Percentiles rank a stretch among this genome's conserved stretches.
These are phyloP conservation scores for Aspergillus japonicus DNA, from an alignment of 2,329 filamentous ascomycete genomes.

Conservation along the genomic window DNA sequence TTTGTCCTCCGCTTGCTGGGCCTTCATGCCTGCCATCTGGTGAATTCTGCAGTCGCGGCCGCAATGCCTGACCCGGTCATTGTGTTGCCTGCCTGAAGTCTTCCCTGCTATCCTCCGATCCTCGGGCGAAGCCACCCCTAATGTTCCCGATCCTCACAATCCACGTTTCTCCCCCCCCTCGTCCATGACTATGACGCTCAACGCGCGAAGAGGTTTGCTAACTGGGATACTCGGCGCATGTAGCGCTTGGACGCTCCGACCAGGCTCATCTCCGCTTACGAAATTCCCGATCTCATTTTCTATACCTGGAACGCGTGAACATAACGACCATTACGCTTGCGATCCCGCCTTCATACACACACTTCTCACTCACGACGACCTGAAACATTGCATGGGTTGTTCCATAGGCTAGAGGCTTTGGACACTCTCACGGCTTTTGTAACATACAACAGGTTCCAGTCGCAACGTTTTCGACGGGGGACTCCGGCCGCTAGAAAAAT, in stretches of 20 bases:
- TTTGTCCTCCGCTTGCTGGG: not conserved
- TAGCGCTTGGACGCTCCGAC: constrained; percentile 31
- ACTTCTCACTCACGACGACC: not conserved
- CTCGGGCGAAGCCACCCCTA: constrained; percentile 7
- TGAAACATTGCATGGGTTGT: constrained; percentile 11
- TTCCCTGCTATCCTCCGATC: not conserved
- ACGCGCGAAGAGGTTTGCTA: constrained; percentile 16
- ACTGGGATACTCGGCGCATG: constrained; percentile 11
- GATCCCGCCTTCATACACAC: not conserved
- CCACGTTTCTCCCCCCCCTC: not conserved
- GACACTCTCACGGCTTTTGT: constrained; percentile 20
- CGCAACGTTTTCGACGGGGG: constrained; percentile 27
- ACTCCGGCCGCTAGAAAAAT: constrained; percentile 18
- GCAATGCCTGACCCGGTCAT: not conserved
- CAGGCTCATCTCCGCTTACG: constrained; percentile 22
- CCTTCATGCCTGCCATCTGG: not conserved
- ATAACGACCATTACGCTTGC: constrained; percentile 12
- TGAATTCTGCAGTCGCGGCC: not conserved
- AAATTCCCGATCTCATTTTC: constrained; percentile 10
- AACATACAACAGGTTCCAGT: constrained; percentile 28
- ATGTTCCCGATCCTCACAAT: constrained; percentile 3
- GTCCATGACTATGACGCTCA: not conserved
- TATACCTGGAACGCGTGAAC: constrained; percentile 11
- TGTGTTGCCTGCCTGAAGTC: not conserved
- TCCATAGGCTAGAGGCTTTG: constrained; percentile 16